These are phyloP conservation scores for Trametes meyenii DNA, from an alignment of 768 basidiomycete genomes.

Conservation along the genomic window DNA sequence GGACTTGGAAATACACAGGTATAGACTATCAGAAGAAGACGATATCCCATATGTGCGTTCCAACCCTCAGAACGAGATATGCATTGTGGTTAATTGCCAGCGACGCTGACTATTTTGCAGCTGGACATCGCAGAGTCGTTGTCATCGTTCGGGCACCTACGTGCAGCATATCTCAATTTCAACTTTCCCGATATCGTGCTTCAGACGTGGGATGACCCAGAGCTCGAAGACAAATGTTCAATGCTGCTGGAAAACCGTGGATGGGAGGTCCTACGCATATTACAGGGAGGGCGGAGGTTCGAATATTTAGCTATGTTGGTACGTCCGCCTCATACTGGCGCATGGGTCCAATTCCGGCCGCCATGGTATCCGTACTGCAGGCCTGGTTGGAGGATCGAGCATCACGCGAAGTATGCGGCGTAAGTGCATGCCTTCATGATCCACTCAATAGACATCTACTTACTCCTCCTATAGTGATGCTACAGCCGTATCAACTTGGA, in stretches of 20 bases:
- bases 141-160: background rate
- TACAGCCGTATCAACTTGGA: too few relatives aligned
- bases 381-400: too few relatives aligned
- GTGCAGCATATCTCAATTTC: background rate
- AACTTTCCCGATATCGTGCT: background rate
- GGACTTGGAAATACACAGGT: slow-evolving; percentile 4
- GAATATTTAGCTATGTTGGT: background rate
- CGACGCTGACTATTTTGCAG: background rate
- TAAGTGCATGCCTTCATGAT: too few relatives aligned
- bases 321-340: background rate
- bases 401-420: too few relatives aligned
- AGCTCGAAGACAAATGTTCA: background rate
- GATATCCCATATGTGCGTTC: background rate
- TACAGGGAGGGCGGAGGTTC: background rate
- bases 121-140: background rate
- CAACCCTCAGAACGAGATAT: background rate
- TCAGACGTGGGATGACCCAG: background rate
- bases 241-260: background rate
- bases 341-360: background rate
- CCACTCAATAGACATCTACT: too few relatives aligned
- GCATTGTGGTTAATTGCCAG: background rate
- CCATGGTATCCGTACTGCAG: background rate
- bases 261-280: background rate
- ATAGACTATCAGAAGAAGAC: background rate
- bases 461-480: too few relatives aligned